These are phyloP conservation scores for Aureococcus anophagefferens DNA, from an alignment of 108 stramenopile genomes.

Conservation along the genomic window DNA sequence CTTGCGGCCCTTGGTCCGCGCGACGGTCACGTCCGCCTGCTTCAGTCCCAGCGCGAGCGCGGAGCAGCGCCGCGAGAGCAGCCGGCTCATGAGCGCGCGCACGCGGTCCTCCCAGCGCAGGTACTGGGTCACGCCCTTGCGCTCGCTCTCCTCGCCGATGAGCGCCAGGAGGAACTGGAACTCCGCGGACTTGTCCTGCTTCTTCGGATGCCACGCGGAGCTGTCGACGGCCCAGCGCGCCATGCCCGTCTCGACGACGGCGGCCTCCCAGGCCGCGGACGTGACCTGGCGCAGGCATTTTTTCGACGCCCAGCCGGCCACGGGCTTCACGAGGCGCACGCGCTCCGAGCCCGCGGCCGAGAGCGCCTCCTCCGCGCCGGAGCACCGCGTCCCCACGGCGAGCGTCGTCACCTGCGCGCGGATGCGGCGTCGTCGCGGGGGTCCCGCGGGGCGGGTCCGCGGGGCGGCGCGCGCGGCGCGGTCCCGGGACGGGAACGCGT, in stretches of 20 bases:
- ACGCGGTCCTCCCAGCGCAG: not conserved
- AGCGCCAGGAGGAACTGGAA: not conserved
- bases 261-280: not conserved
- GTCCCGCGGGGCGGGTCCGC: no score
- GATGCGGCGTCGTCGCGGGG: no score
- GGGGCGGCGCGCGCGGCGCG: no score
- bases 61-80: not conserved
- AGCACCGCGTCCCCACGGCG: no score
- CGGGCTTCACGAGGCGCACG: no score
- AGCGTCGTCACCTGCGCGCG: no score
- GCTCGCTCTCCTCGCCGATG: not conserved
- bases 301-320: not conserved
- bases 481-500: no score
- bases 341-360: no score
- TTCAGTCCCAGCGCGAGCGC: not conserved
- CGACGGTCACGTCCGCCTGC: not conserved
- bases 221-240: not conserved
- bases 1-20: not conserved
- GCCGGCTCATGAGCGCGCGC: not conserved
- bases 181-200: not conserved
- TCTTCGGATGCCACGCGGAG: not conserved
- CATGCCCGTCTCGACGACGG: not conserved
- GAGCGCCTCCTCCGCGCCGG: no score
- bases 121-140: not conserved
- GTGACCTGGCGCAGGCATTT: not conserved